These are phyloP conservation scores for Chalciporus pseudorubinellus DNA, from an alignment of 768 basidiomycete species.

Conservation along the genomic window DNA sequence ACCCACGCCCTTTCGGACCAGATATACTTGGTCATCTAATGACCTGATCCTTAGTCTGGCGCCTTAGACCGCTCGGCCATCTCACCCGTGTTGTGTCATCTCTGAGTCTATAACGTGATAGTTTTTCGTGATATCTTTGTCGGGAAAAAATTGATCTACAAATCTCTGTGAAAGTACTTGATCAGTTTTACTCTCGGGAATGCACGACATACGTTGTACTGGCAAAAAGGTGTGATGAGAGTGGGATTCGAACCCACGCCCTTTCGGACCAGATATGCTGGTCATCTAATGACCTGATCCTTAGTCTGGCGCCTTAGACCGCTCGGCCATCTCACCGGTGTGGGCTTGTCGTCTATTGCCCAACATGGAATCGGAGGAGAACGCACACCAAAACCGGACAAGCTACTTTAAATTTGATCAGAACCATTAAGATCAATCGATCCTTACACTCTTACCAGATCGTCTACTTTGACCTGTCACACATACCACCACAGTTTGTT, in stretches of 20 bases:
- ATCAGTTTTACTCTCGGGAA: too few relatives aligned
- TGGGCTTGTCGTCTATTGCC: not conserved
- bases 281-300: conserved; percentile 35
- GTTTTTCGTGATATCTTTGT: too few relatives aligned
- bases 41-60: conserved; percentile 53
- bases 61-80: conserved; percentile 65
- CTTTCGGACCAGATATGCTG: conserved; percentile 37
- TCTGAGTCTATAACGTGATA: too few relatives aligned
- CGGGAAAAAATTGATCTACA: too few relatives aligned
- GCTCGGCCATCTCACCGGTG: conserved; percentile 50
- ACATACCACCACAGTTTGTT: not conserved
- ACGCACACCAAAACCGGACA: too few relatives aligned
- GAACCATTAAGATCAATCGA: too few relatives aligned
- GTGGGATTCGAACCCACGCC: conserved; percentile 44
- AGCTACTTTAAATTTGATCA: too few relatives aligned
- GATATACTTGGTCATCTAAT: conserved; percentile 23
- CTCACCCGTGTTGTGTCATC: conserved; percentile 20
- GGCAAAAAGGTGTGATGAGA: conserved; percentile 23
- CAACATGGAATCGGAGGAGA: too few relatives aligned
- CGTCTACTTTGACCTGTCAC: too few relatives aligned
- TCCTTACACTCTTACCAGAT: not conserved
- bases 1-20: not conserved
- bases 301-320: conserved; percentile 65
- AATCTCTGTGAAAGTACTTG: too few relatives aligned
- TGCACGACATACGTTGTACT: not conserved